Percentiles rank a stretch among this genome's conserved stretches.
These are phyloP conservation scores for Quercus aquifolioides DNA, from an alignment of 306 rosid species.

Conservation along the genomic window DNA sequence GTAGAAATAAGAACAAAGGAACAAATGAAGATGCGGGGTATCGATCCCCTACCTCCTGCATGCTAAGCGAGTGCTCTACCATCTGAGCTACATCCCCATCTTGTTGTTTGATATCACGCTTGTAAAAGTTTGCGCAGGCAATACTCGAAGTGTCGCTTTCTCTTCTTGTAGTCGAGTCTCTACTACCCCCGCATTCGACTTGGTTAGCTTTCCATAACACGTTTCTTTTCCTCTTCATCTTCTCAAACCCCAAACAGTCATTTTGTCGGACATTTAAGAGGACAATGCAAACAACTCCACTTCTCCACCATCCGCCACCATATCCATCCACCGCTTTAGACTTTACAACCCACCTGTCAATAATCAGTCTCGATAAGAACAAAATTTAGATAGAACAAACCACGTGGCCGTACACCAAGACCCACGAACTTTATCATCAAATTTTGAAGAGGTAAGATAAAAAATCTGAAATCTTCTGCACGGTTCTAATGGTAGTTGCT, in stretches of 20 bases:
- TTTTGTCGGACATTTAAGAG: conserved; percentile 27
- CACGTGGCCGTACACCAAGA: too few species aligned
- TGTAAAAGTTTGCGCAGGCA: too few species aligned
- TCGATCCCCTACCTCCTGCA: conserved; percentile 95
- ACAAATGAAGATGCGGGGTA: conserved; percentile 77
- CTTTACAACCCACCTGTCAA: conserved; percentile 40
- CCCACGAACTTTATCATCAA: too few species aligned
- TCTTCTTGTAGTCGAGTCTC: conserved; percentile 9
- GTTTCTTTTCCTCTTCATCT: conserved; percentile 21
- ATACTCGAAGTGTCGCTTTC: not conserved
- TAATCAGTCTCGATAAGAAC: not conserved
- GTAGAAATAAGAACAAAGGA: too few species aligned
- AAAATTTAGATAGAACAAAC: too few species aligned
- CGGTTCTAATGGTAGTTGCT: too few species aligned
- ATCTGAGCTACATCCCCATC: conserved; percentile 92
- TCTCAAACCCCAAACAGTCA: conserved; percentile 24
- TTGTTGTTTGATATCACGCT: too few species aligned
- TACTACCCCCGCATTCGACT: not conserved
- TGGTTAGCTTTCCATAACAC: not conserved
- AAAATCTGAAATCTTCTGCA: too few species aligned
- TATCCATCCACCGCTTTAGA: conserved; percentile 50
- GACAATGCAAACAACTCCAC: conserved; percentile 10
- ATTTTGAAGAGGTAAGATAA: too few species aligned
- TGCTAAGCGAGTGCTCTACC: conserved; percentile 99
- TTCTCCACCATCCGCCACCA: conserved; percentile 33